A percentile compares a stretch with the other conserved stretches of the same genome.
Conservation (phyloP, 2,329 filamentous ascomycete genomes). For the Aspergillus aculeatinus region DNA sequence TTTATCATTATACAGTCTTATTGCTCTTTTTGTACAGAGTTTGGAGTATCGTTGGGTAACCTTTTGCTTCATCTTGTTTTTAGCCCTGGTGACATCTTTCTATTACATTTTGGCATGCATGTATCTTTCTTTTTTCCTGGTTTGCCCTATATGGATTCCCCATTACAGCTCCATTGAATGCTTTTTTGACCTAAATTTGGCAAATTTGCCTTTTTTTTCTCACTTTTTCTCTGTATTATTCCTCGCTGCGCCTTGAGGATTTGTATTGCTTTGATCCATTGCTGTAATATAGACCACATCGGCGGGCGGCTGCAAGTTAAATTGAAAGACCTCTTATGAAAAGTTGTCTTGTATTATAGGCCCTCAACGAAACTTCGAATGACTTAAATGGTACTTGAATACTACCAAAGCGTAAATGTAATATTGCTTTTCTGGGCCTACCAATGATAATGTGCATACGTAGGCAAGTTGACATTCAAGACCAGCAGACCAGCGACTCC, state of each 20-base stretch:
- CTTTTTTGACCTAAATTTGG: conserved; percentile 11
- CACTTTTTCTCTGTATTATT: conserved; percentile 8
- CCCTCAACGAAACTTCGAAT: no score
- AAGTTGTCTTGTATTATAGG: neutral
- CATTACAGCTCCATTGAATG: conserved; percentile 14
- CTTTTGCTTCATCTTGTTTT: conserved; percentile 9
- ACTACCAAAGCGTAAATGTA: neutral
- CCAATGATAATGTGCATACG: conserved; percentile 7
- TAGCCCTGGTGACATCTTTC: conserved; percentile 7
- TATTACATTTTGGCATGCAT: conserved; percentile 11
- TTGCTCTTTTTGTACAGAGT: conserved; percentile 20
- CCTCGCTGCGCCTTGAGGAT: conserved; percentile 2
- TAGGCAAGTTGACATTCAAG: conserved; percentile 17
- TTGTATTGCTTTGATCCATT: conserved; percentile 6
- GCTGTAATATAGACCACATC: conserved; percentile 11
- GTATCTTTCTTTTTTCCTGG: conserved; percentile 10
- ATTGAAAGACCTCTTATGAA: neutral
- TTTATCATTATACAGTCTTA: conserved; percentile 15
- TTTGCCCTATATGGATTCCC: conserved; percentile 13
- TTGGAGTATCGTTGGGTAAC: conserved; percentile 17
- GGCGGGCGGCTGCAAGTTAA: conserved; percentile 1
- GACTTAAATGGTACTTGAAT: no score
- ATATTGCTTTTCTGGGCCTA: conserved; percentile 15
- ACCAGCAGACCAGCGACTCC: conserved; percentile 25
- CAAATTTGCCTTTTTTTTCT: conserved; percentile 5